Conservation (phyloP, 73 alveolate species). For the Stentor coeruleus region DNA sequence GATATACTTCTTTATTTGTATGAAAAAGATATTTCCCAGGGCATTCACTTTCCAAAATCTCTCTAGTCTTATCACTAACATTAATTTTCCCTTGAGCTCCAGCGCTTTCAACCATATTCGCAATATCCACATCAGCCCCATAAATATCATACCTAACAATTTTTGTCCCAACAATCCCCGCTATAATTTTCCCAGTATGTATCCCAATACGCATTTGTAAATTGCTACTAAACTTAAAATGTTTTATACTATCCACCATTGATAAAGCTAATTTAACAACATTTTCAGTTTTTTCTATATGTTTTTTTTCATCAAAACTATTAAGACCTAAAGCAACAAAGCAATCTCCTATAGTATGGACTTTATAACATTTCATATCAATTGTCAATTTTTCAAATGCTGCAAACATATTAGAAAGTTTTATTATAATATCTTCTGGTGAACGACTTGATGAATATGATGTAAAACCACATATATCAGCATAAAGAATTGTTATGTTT, state of each 20-base stretch:
- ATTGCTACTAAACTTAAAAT: conserved; percentile 61
- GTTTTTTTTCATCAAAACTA: conserved; percentile 43
- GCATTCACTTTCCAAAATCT: not conserved
- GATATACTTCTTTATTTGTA: not conserved
- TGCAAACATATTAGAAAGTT: conserved; percentile 83
- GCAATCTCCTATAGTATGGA: conserved; percentile 98
- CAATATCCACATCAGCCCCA: conserved; percentile 30
- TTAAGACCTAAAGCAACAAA: conserved; percentile 88
- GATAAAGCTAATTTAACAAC: conserved; percentile 89
- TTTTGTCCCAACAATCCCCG: conserved; percentile 25
- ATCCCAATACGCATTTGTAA: conserved; percentile 88
- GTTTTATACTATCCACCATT: conserved; percentile 89
- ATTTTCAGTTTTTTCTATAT: conserved; percentile 83
- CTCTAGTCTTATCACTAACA: conserved; percentile 13
- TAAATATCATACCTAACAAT: conserved; percentile 31
- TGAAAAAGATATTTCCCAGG: not conserved
- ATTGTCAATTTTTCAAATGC: conserved; percentile 91
- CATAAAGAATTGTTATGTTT: conserved; percentile 86
- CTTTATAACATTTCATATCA: conserved; percentile 82
- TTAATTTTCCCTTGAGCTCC: conserved; percentile 23
- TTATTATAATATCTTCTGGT: conserved; percentile 89
- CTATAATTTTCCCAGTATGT: conserved; percentile 61
- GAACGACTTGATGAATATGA: conserved; percentile 66
- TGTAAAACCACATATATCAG: conserved; percentile 88
- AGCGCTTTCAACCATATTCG: conserved; percentile 15